phyloP scores from a whole-genome alignment of 495 filamentous ascomycete genomes.

The Podospora appendiculata region DNA sequence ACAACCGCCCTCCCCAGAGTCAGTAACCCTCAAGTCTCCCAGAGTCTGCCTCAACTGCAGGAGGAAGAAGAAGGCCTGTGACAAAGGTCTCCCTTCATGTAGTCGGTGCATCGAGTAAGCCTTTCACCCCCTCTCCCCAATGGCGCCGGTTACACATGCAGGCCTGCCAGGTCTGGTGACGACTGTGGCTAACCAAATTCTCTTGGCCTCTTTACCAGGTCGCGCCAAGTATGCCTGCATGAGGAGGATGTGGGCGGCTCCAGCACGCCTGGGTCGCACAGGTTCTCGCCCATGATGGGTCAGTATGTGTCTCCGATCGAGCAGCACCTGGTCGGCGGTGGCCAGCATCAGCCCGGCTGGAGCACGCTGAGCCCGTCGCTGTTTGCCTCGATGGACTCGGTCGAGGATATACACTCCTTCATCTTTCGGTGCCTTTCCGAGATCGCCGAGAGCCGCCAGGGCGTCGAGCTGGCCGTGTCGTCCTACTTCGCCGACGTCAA shows the following conservation, averaged over 20 bases:
- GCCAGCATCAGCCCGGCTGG: slow-evolving; percentile 2
- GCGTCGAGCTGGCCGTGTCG: slow-evolving; percentile 49
- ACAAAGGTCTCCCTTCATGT: slow-evolving; percentile 19
- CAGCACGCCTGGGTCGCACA: slow-evolving; percentile 1
- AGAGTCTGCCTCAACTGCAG: slow-evolving; percentile 21
- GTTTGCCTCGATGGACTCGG: slow-evolving; percentile 15
- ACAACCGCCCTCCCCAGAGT: slow-evolving; percentile 9
- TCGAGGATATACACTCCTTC: slow-evolving; percentile 16
- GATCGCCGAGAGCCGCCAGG: slow-evolving; percentile 52
- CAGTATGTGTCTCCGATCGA: slow-evolving; percentile 6
- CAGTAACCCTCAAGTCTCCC: slow-evolving; percentile 11
- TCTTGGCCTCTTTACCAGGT: slow-evolving; percentile 1
- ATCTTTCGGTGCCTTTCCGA: slow-evolving; percentile 59
- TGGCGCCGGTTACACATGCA: too few relatives aligned
- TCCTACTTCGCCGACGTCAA: slow-evolving; percentile 19
- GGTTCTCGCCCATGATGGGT: slow-evolving; percentile 9
- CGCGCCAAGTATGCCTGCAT: slow-evolving; percentile 16
- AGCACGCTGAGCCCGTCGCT: slow-evolving; percentile 11
- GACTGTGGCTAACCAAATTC: slow-evolving; percentile 1
- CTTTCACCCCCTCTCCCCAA: not conserved
- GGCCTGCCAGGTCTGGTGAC: not conserved
- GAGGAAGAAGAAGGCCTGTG: slow-evolving; percentile 20
- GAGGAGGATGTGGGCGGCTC: slow-evolving; percentile 13
- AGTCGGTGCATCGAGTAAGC: slow-evolving; percentile 18
- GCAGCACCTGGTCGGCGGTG: not conserved